Evolutionary conservation across 805 yeast species (phyloP).

Genomic region (Saturnispora hagleri): DNA sequence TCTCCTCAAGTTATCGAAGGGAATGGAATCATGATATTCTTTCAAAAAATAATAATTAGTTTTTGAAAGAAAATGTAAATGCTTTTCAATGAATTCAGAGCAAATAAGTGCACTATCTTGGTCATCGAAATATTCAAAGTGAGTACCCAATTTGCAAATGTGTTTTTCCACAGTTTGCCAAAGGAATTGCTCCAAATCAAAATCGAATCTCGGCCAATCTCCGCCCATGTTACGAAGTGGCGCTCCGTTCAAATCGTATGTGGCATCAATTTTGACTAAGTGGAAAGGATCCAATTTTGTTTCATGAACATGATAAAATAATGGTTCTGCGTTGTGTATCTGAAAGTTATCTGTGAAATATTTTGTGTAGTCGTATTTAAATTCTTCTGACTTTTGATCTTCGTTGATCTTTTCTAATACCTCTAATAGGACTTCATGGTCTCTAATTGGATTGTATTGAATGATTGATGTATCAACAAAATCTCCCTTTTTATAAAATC

Average conservation of each 20-base stretch:
- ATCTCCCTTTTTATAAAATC: slow-evolving; percentile 11
- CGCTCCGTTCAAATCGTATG: slow-evolving; percentile 10
- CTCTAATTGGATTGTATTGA: slow-evolving; percentile 15
- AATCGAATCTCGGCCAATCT: slow-evolving; percentile 13
- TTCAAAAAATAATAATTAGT: slow-evolving; percentile 4
- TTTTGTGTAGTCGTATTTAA: slow-evolving; percentile 13
- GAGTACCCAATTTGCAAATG: slow-evolving; percentile 12
- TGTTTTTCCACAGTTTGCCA: slow-evolving; percentile 17
- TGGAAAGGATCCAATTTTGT: slow-evolving; percentile 42
- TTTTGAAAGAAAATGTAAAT: slow-evolving; percentile 10
- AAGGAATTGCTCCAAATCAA: slow-evolving; percentile 17
- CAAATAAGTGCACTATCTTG: slow-evolving; percentile 10
- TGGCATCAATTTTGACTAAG: slow-evolving; percentile 9
- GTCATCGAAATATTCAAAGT: slow-evolving; percentile 9
- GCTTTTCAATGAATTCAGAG: slow-evolving; percentile 7
- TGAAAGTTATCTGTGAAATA: slow-evolving; percentile 14
- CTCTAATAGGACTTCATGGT: neutral
- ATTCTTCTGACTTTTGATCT: slow-evolving; percentile 1
- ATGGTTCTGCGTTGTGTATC: slow-evolving; percentile 14
- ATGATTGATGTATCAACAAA: slow-evolving; percentile 15
- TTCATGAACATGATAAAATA: slow-evolving; percentile 34
- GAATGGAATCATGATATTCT: slow-evolving; percentile 6
- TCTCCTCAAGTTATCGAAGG: slow-evolving; percentile 10
- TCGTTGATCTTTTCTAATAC: slow-evolving; percentile 18
- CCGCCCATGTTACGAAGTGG: slow-evolving; percentile 17